Conservation (phyloP, 2,329 filamentous ascomycete genomes). For the Phaeosphaeria sp. region DNA sequence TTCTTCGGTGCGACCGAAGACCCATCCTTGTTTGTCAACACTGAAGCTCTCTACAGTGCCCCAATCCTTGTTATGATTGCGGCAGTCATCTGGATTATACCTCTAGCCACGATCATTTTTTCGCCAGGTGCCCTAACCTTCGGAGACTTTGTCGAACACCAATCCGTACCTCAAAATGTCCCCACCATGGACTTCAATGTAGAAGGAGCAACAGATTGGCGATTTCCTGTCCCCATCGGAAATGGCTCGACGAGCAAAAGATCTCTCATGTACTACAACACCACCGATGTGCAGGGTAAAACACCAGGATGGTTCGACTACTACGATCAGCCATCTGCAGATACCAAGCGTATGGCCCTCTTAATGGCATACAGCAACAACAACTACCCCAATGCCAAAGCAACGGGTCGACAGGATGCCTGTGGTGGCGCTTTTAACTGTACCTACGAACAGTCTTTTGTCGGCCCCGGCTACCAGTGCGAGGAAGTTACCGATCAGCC, state of each 20-base stretch:
- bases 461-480: constrained; percentile 42
- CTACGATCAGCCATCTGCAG: constrained; percentile 42
- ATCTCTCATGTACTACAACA: constrained; percentile 43
- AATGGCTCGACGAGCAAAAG: constrained; percentile 28
- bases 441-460: constrained; percentile 37
- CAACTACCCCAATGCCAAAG: constrained; percentile 29
- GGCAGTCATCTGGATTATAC: constrained; percentile 41
- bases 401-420: constrained; percentile 42
- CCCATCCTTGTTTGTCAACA: constrained; percentile 39
- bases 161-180: constrained; percentile 10
- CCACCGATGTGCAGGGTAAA: constrained; percentile 30
- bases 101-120: constrained; percentile 47
- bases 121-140: constrained; percentile 47
- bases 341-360: constrained; percentile 13
- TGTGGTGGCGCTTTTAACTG: constrained; percentile 44
- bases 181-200: constrained; percentile 36
- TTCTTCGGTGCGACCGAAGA: constrained; percentile 44
- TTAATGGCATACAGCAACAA: constrained; percentile 36
- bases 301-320: constrained; percentile 42
- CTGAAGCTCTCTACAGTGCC: constrained; percentile 37
- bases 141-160: constrained; percentile 30
- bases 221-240: constrained; percentile 30
- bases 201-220: constrained; percentile 43
- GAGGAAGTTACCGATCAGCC: constrained; percentile 27
- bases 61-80: constrained; percentile 34